Percentiles rank a stretch among this genome's conserved stretches.
Evolutionary conservation across 2,329 filamentous ascomycete genomes (phyloP).

Genomic region (Fusarium paranaense): DNA sequence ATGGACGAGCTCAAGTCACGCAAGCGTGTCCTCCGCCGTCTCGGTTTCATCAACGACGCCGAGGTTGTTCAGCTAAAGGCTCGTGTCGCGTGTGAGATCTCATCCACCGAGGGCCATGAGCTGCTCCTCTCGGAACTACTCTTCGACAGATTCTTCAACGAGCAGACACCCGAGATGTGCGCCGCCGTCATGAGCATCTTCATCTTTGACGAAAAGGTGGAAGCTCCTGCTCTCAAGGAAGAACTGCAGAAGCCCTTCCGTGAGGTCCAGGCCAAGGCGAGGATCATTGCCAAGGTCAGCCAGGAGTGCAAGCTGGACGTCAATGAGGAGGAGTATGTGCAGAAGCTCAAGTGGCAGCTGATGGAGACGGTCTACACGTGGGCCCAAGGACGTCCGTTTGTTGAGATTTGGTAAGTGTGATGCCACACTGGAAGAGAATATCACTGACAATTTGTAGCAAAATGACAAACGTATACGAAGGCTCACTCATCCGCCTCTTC

Average conservation of each 20-base stretch:
- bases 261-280: conserved; percentile 88
- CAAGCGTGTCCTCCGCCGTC: conserved; percentile 91
- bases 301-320: conserved; percentile 92
- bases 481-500: conserved; percentile 95
- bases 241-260: conserved; percentile 87
- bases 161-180: conserved; percentile 86
- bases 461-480: conserved; percentile 99
- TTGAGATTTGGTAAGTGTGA: conserved; percentile 87
- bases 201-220: conserved; percentile 96
- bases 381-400: conserved; percentile 90
- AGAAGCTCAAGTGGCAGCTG: conserved; percentile 90
- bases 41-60: conserved; percentile 94
- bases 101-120: conserved; percentile 90
- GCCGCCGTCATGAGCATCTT: conserved; percentile 92
- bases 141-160: conserved; percentile 98
- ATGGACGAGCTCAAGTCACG: conserved; percentile 96
- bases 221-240: conserved; percentile 81
- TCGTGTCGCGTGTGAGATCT: conserved; percentile 97
- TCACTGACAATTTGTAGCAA: conserved; percentile 69
- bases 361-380: conserved; percentile 97
- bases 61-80: conserved; percentile 98
- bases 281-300: conserved; percentile 91
- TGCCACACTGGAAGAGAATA: not conserved
- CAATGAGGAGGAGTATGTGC: conserved; percentile 95
- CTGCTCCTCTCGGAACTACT: conserved; percentile 91